Conservation (phyloP, 2,329 filamentous ascomycete species). For the Ramularia endophylla region DNA sequence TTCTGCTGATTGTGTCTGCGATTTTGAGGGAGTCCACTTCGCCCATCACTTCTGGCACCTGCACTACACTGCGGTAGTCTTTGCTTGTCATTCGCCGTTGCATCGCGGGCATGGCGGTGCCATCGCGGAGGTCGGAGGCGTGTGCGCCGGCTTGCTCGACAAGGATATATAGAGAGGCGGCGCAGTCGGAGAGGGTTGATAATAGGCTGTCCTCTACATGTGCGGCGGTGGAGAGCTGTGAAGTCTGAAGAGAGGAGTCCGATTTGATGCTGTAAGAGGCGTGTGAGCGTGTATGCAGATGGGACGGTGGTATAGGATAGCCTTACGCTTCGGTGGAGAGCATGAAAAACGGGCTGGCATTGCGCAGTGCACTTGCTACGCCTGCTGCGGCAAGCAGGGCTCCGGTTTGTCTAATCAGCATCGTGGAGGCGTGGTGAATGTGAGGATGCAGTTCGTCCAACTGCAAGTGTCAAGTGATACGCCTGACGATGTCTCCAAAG, state of each 20-base stretch:
- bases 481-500: too few relatives aligned
- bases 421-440: constrained; percentile 13
- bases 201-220: constrained; percentile 25
- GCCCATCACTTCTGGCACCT: constrained; percentile 50
- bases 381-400: constrained; percentile 22
- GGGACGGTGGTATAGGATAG: constrained; percentile 8
- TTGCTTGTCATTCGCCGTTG: constrained; percentile 43
- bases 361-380: constrained; percentile 57
- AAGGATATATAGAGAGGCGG: constrained; percentile 59
- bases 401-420: constrained; percentile 20
- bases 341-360: constrained; percentile 64
- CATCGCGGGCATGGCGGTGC: constrained; percentile 40
- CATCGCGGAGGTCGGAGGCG: constrained; percentile 58
- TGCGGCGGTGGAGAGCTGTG: constrained; percentile 23
- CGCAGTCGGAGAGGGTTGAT: constrained; percentile 39
- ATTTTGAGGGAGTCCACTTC: constrained; percentile 41
- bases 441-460: background rate
- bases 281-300: constrained; percentile 13
- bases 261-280: constrained; percentile 13
- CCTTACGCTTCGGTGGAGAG: constrained; percentile 78
- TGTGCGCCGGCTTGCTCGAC: constrained; percentile 71
- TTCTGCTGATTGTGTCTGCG: constrained; percentile 37
- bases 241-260: constrained; percentile 14
- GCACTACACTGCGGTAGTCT: constrained; percentile 29
- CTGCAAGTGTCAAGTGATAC: background rate